Percentiles rank a stretch among this genome's conserved stretches.
These are phyloP conservation scores for Pyrus hybrid DNA, from an alignment of 331 rosid species.

Conservation along the genomic window DNA sequence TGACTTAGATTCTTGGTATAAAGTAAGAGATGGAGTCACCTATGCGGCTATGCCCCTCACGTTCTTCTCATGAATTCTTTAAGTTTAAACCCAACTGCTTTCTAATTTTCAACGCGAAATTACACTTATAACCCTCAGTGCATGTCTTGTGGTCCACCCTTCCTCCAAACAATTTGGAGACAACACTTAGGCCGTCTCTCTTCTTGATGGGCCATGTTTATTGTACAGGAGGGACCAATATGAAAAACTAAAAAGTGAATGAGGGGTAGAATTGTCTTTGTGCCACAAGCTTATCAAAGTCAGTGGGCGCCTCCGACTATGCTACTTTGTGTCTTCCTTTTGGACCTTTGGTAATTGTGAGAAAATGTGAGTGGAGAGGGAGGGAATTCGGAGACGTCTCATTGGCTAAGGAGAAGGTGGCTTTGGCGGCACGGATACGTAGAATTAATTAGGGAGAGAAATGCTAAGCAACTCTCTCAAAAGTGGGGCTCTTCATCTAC, in stretches of 20 bases:
- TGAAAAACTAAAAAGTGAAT: neutral
- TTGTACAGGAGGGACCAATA: neutral
- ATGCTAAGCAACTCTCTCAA: too few species aligned
- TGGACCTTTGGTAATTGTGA: neutral
- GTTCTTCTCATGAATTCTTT: neutral
- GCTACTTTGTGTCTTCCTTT: conserved; percentile 22
- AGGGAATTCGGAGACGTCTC: neutral
- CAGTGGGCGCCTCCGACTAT: conserved; percentile 29
- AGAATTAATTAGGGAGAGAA: neutral
- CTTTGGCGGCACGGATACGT: neutral
- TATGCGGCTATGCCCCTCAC: conserved; percentile 2
- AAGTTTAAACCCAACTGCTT: neutral
- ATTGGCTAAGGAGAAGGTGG: conserved; percentile 16
- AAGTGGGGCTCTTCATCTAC: too few species aligned
- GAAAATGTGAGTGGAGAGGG: conserved; percentile 6
- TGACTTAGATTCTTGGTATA: neutral
- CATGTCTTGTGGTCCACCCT: neutral
- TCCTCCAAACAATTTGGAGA: conserved; percentile 37
- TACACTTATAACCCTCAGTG: conserved; percentile 13
- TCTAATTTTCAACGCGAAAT: neutral
- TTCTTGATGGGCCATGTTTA: neutral
- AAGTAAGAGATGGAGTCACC: neutral
- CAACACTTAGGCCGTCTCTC: conserved; percentile 7
- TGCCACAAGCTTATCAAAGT: conserved; percentile 40
- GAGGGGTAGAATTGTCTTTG: conserved; percentile 30